Base-by-base conservation (phyloP, 2,329 filamentous ascomycete species). In the Aspergillus ruber region DNA sequence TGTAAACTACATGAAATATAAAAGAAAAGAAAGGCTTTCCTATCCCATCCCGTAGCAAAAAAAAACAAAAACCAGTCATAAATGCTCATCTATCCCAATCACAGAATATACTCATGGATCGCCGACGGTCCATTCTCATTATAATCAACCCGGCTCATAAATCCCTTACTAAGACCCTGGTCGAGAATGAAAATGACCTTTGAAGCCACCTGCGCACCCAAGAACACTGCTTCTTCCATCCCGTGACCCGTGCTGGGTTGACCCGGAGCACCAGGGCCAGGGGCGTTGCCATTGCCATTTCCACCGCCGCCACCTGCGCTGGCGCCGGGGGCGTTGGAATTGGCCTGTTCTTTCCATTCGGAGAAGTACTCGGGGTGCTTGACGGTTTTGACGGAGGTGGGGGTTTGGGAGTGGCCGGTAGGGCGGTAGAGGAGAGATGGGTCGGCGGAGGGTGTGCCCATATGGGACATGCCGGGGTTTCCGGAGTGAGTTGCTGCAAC, bases 141-240 rank as follows among this genome's bases (percentile, higher is more conserved):
- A 65, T 85, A 85, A 59, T 85, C 82, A 21, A 77, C 78, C 46
- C 85, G 73, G 4, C 77, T 84, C 73, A 88, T 79, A 64, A 84
- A 88, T 0, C 82, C 83, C 66, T 86, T 86, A 56, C 73, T 81
- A 42, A 77, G 66, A 4, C 83, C 83, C 56, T 83, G 80, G 59
- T 88, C 84, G 3, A 82, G 74, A 8, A 86, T 79, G 64, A 87
- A 88, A 43, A 87, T 70, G 18, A 87, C 81, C 67, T 85, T 86
- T 2, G 87, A 89, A 1, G 87, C 88, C 27, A 95, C 86, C 69
- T 95, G 88, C 2, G 88, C 87, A 9, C 90, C 90, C 6, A 96
- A 74, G 70, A 96, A 95, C 62, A 84, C 82, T 43, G 86, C 82
- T 69, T 96, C 90, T 61, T 96, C 90, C 61, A 79, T 81, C 1